These are phyloP conservation scores for Dendrothele bispora DNA, from an alignment of 768 basidiomycete genomes.

Conservation along the genomic window DNA sequence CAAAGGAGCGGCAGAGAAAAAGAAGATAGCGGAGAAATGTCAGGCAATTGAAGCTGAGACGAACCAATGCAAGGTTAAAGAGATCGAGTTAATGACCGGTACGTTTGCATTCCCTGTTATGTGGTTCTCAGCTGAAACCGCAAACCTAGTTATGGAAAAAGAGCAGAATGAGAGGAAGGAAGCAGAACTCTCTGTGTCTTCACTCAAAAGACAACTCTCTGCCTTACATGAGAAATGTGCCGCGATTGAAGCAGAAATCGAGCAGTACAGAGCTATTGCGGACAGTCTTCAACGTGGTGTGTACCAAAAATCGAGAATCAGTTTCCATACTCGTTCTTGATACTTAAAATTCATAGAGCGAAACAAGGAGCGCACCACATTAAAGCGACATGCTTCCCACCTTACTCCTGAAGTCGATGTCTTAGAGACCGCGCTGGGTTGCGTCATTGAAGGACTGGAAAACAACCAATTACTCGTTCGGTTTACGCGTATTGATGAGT, in stretches of 20 bases:
- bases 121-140: not conserved
- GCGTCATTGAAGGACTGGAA: constrained; percentile 77
- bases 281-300: constrained; percentile 66
- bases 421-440: constrained; percentile 58
- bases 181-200: constrained; percentile 58
- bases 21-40: constrained; percentile 59
- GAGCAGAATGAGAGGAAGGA: constrained; percentile 77
- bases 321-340: not conserved
- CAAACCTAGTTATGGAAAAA: constrained; percentile 39
- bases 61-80: constrained; percentile 71
- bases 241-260: constrained; percentile 66
- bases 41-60: constrained; percentile 68
- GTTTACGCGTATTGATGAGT: constrained; percentile 64
- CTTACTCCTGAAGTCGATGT: constrained; percentile 54
- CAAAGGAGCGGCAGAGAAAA: constrained; percentile 61
- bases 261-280: constrained; percentile 64
- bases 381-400: constrained; percentile 52
- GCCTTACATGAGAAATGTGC: constrained; percentile 59
- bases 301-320: constrained; percentile 15
- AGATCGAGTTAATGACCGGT: constrained; percentile 80
- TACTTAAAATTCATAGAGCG: constrained; percentile 50
- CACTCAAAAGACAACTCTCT: constrained; percentile 65
- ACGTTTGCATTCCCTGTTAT: constrained; percentile 20
- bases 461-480: constrained; percentile 71
- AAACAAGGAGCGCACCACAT: constrained; percentile 57